Percentiles rank a stretch among this genome's conserved stretches.
phyloP scores from a whole-genome alignment of 345 rosid genomes.

The Mercurialis annua region DNA sequence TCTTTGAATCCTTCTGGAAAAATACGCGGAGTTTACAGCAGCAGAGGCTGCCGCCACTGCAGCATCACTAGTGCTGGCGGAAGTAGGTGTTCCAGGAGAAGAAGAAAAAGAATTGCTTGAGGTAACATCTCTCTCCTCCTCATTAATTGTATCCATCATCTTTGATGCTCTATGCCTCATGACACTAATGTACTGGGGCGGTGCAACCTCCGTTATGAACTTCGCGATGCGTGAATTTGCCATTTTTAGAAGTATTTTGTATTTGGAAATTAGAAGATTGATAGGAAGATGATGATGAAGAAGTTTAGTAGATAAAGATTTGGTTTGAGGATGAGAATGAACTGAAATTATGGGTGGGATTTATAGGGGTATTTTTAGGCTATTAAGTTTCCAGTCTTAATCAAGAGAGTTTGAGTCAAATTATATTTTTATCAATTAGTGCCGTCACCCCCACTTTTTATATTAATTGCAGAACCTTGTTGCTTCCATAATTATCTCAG shows the following conservation, averaged over 20 bases:
- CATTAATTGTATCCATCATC: constrained; percentile 71
- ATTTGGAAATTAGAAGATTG: not conserved
- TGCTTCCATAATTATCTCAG: not conserved
- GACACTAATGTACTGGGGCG: constrained; percentile 69
- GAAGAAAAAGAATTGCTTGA: constrained; percentile 30
- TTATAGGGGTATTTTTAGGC: constrained; percentile 31
- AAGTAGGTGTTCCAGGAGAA: constrained; percentile 29
- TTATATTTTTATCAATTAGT: constrained; percentile 18
- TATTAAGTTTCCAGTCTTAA: constrained; percentile 26
- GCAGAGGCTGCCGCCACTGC: constrained; percentile 20
- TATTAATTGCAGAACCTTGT: constrained; percentile 24
- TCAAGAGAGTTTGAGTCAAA: constrained; percentile 9
- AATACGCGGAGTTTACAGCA: constrained; percentile 15
- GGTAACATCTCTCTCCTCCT: constrained; percentile 63
- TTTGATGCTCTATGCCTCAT: constrained; percentile 60
- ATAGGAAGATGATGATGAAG: not conserved
- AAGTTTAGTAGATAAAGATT: not conserved
- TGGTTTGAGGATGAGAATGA: constrained; percentile 26
- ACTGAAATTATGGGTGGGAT: constrained; percentile 1
- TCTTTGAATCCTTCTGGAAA: constrained; percentile 20
- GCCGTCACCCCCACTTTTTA: constrained; percentile 32
- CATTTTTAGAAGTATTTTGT: constrained; percentile 32
- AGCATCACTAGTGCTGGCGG: not conserved
- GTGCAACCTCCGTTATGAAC: constrained; percentile 78
- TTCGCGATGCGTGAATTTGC: constrained; percentile 59